phyloP scores from a whole-genome alignment of 139 green algal species.

The Chlorella vulgaris region DNA sequence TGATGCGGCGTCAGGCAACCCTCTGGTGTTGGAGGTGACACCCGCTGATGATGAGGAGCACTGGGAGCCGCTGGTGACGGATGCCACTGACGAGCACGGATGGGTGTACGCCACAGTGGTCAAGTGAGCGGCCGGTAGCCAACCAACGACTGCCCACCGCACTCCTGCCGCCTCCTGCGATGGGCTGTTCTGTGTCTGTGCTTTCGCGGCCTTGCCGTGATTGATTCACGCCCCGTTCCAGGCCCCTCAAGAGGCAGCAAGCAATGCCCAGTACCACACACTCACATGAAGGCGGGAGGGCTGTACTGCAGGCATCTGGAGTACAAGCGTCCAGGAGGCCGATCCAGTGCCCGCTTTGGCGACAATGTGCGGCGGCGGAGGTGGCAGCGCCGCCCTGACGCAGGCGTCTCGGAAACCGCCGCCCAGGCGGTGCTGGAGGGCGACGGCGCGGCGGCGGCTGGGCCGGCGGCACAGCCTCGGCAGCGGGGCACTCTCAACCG shows the following conservation, averaged over 20 bases:
- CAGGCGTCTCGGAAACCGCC: background rate
- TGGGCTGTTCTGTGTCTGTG: too few species aligned
- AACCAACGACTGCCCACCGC: too few species aligned
- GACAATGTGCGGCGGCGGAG: conserved; percentile 51
- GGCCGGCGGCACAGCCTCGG: background rate
- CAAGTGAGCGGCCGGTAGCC: conserved; percentile 32
- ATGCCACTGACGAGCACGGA: conserved; percentile 49
- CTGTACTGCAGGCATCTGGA: conserved; percentile 62
- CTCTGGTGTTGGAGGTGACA: conserved; percentile 1
- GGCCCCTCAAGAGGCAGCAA: too few species aligned
- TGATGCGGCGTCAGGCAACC: conserved; percentile 22
- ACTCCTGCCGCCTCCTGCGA: too few species aligned
- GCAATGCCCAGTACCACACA: too few species aligned
- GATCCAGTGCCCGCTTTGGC: conserved; percentile 41
- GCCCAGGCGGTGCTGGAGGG: conserved; percentile 15
- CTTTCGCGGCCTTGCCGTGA: too few species aligned
- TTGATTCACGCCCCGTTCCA: too few species aligned
- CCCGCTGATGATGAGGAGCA: background rate
- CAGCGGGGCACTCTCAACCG: background rate
- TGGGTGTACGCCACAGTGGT: conserved; percentile 63
- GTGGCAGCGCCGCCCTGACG: conserved; percentile 21
- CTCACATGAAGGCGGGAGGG: too few species aligned
- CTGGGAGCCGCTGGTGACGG: conserved; percentile 39
- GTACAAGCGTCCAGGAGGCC: conserved; percentile 48
- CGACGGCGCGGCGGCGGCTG: conserved; percentile 3